Percentiles rank a stretch among this genome's conserved stretches.
Conservation (phyloP, 768 basidiomycete species). For the Piloderma croceum region DNA sequence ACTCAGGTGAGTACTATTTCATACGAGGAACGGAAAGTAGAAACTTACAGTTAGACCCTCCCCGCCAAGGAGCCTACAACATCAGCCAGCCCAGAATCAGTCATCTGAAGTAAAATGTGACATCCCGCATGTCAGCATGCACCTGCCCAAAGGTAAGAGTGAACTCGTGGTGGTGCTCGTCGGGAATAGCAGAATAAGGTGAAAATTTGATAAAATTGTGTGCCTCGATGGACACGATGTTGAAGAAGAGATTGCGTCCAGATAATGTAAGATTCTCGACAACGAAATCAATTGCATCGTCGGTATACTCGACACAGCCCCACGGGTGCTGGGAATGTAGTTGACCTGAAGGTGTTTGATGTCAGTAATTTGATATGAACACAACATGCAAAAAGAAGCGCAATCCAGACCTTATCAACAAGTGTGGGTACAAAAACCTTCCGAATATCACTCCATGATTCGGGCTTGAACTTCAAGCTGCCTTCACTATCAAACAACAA, state of each 20-base stretch:
- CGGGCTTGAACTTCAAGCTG: slow-evolving; percentile 79
- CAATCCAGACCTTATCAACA: slow-evolving; percentile 59
- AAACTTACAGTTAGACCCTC: slow-evolving; percentile 63
- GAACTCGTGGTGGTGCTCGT: slow-evolving; percentile 66
- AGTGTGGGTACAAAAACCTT: slow-evolving; percentile 75
- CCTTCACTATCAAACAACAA: slow-evolving; percentile 82
- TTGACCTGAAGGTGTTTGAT: slow-evolving; percentile 42
- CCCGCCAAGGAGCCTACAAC: slow-evolving; percentile 80
- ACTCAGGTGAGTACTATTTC: too few relatives aligned
- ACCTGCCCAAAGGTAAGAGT: slow-evolving; percentile 76
- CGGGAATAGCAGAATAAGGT: slow-evolving; percentile 55
- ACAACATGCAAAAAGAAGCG: not conserved
- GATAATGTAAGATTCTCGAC: slow-evolving; percentile 90
- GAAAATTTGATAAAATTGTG: slow-evolving; percentile 83
- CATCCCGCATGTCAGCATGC: slow-evolving; percentile 91
- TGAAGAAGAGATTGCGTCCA: slow-evolving; percentile 86
- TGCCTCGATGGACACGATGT: slow-evolving; percentile 64
- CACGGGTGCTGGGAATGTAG: slow-evolving; percentile 87
- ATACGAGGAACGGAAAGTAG: too few relatives aligned
- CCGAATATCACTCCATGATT: slow-evolving; percentile 85
- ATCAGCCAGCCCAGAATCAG: slow-evolving; percentile 81
- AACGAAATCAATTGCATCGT: slow-evolving; percentile 80
- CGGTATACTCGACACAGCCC: slow-evolving; percentile 92
- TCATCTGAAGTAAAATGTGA: slow-evolving; percentile 84
- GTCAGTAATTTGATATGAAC: not conserved